Percentiles rank a stretch among this genome's conserved stretches.
phyloP scores from a whole-genome alignment of 257 asterid species.

The Fraxinus cuspidata region DNA sequence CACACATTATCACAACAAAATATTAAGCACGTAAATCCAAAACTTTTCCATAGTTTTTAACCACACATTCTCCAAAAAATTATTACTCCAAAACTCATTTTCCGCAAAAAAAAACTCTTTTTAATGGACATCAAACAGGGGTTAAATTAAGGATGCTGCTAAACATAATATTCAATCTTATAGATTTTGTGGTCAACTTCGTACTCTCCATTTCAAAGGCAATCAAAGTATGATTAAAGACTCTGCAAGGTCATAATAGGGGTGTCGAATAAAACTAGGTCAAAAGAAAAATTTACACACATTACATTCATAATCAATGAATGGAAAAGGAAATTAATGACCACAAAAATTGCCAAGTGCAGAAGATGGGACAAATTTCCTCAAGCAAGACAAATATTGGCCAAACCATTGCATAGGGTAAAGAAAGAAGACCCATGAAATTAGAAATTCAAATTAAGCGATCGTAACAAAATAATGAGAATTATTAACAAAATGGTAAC shows the following conservation, averaged over 20 bases:
- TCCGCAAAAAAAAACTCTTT: no score
- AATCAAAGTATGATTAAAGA: neutral
- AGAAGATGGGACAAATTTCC: neutral
- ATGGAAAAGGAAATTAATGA: neutral
- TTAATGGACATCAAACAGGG: no score
- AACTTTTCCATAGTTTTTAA: no score
- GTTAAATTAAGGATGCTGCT: neutral
- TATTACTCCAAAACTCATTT: no score
- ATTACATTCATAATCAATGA: neutral
- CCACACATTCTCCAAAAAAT: no score
- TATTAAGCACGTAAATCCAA: no score
- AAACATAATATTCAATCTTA: no score
- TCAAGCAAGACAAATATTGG: neutral
- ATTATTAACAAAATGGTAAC: constrained; percentile 3
- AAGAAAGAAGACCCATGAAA: neutral
- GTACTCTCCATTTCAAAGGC: neutral
- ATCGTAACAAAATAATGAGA: neutral
- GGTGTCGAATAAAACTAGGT: neutral
- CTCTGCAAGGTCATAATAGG: neutral
- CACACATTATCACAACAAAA: no score
- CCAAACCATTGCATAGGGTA: neutral
- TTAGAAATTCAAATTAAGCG: neutral
- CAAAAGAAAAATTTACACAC: neutral
- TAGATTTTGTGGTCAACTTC: neutral
- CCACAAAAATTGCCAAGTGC: neutral